Percentiles rank a stretch among this genome's conserved stretches.
Conservation (phyloP, 768 basidiomycete genomes). For the Boletus subcaerulescens region DNA sequence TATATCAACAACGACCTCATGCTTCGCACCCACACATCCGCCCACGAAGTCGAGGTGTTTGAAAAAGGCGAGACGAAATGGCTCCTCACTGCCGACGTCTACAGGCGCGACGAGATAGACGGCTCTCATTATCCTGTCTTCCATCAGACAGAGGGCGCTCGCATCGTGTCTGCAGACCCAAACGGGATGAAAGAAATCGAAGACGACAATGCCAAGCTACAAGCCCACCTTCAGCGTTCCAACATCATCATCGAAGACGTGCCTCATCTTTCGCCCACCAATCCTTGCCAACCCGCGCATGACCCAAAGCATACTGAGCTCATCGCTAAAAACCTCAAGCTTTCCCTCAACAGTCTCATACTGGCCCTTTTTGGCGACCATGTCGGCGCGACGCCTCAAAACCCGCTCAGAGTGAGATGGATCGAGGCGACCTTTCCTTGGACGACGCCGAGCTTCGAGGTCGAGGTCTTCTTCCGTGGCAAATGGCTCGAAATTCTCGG, state of each 20-base stretch:
- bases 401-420: slow-evolving; percentile 90
- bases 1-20: slow-evolving; percentile 89
- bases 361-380: slow-evolving; percentile 73
- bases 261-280: slow-evolving; percentile 65
- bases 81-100: slow-evolving; percentile 95
- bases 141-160: slow-evolving; percentile 96
- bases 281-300: slow-evolving; percentile 80
- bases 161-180: slow-evolving; percentile 65
- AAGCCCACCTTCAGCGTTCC: slow-evolving; percentile 56
- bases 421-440: slow-evolving; percentile 98
- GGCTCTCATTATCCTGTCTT: slow-evolving; percentile 96
- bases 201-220: slow-evolving; percentile 67
- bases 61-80: slow-evolving; percentile 71
- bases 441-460: slow-evolving; percentile 96
- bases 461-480: slow-evolving; percentile 94
- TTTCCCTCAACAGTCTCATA: slow-evolving; percentile 84
- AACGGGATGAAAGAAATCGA: slow-evolving; percentile 59
- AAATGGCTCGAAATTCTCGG: slow-evolving; percentile 98
- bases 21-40: slow-evolving; percentile 97
- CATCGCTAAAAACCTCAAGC: slow-evolving; percentile 82
- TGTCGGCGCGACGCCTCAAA: slow-evolving; percentile 46
- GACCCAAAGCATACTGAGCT: slow-evolving; percentile 69
- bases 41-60: slow-evolving; percentile 95
- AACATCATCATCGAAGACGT: slow-evolving; percentile 89
- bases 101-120: slow-evolving; percentile 97